A percentile compares a stretch with the other conserved stretches of the same genome.
These are phyloP conservation scores for Beauveria brongniartii DNA, from an alignment of 2,329 filamentous ascomycete species.

Conservation along the genomic window DNA sequence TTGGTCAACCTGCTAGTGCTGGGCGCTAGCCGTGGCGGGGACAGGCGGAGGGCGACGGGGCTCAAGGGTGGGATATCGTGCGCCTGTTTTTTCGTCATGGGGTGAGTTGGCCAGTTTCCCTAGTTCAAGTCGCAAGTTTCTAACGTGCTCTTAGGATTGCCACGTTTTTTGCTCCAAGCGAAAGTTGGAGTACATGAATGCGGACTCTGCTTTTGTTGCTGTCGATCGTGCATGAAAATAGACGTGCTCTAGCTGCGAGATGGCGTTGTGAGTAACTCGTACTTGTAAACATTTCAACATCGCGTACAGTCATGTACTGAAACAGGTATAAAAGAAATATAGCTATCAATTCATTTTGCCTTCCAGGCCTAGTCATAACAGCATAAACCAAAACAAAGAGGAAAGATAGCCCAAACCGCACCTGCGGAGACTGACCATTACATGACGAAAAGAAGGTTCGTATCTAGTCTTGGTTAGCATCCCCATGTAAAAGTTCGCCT, in stretches of 20 bases:
- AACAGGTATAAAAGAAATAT: neutral
- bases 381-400: neutral
- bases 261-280: neutral
- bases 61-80: slow-evolving; percentile 49
- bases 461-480: slow-evolving; percentile 38
- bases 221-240: too few relatives aligned
- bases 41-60: slow-evolving; percentile 46
- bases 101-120: slow-evolving; percentile 14
- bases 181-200: neutral
- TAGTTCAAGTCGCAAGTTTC: neutral
- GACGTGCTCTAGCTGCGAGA: neutral
- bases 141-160: neutral
- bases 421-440: slow-evolving; percentile 21
- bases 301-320: neutral
- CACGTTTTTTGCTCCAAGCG: neutral
- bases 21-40: slow-evolving; percentile 22
- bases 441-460: slow-evolving; percentile 60
- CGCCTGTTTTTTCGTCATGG: slow-evolving; percentile 46
- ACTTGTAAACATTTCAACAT: neutral
- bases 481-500: neutral
- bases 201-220: neutral
- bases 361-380: neutral
- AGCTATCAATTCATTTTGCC: neutral
- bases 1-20: slow-evolving; percentile 68
- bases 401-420: neutral